Conservation (phyloP, 768 basidiomycete genomes). For the Antrodiella citrinella region DNA sequence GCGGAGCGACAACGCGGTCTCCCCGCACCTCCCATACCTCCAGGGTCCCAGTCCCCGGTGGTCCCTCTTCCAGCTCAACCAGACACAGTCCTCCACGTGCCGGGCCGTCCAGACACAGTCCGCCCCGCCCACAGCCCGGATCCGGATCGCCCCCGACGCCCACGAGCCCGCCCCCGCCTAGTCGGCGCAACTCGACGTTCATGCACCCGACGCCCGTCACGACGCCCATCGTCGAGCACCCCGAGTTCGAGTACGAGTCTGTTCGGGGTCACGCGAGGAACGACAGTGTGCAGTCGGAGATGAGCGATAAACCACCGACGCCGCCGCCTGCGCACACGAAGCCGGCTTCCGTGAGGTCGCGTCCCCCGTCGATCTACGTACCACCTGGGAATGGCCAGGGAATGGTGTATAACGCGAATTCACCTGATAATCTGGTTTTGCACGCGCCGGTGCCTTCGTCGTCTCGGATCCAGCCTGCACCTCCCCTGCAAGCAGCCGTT, state of each 20-base stretch:
- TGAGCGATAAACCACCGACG: not conserved
- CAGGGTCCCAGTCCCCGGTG: no score
- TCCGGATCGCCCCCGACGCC: not conserved
- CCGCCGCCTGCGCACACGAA: not conserved
- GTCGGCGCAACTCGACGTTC: not conserved
- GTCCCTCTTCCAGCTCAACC: no score
- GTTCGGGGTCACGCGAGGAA: not conserved
- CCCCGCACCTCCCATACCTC: no score
- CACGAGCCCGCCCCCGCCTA: no score
- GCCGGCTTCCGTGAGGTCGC: not conserved
- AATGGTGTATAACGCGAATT: not conserved
- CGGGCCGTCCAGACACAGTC: not conserved
- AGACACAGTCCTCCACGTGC: no score
- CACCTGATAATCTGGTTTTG: no score
- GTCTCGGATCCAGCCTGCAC: not conserved
- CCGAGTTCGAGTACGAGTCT: not conserved
- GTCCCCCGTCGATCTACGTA: not conserved
- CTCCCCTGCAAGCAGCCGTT: no score
- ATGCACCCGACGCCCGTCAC: not conserved
- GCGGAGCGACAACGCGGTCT: no score
- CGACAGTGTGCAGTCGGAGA: not conserved
- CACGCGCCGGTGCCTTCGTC: not conserved
- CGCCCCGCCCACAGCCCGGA: no score
- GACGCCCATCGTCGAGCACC: not conserved
- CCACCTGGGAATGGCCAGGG: not conserved